Evolutionary conservation across 352 stramenopile species (phyloP), one percentile per base, ranked within the genome.

Genomic region (Phytophthora pisi): DNA sequence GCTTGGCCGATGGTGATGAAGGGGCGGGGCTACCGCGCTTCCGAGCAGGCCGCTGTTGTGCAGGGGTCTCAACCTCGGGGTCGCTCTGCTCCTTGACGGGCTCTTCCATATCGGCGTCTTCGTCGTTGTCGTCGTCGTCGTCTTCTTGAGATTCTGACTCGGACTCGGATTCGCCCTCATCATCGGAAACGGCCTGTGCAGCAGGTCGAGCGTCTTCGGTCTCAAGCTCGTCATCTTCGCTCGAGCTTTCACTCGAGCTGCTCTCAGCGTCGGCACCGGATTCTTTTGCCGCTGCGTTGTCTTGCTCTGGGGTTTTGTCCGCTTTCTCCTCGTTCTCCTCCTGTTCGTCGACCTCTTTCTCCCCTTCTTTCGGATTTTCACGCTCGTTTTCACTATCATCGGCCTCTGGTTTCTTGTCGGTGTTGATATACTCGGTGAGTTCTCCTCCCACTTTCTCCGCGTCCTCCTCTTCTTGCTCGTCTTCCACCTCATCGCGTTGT

Each of bases 241-340:
- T 50, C 1, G 61, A 51, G 18, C 51, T 67, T 36, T 70, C 51
- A 30, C 26, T 73, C 0, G 58, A 70, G 38, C 57, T 74, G 13
- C 52, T 68, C 2, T 36, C 23, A 16, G 38, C 58, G 20, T 51
- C 59, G 0, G 64, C 36, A 36, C 23, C 61, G 5, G 55, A 55
- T 18, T 47, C 43, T 9, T 57, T 24, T 40, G 23, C 20, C 55
- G 58, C 65, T 5, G 30, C 18, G 50, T 11, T 47, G 13, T 16
- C 26, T 47, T 13, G 31, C 15, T 58, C 52, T 47, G 24, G 18
- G 1, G 13, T 18, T 15, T 46, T 20, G 6, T 52, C 43, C 11
- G 8, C 38, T 16, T 23, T 49, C 3, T 31, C 64, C 20, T 30
- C 56, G 51, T 43, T 18, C 38, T 56, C 46, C 26, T 46, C 28